These are phyloP conservation scores for Sicyos baderoa DNA, from an alignment of 306 rosid species.

Conservation along the genomic window DNA sequence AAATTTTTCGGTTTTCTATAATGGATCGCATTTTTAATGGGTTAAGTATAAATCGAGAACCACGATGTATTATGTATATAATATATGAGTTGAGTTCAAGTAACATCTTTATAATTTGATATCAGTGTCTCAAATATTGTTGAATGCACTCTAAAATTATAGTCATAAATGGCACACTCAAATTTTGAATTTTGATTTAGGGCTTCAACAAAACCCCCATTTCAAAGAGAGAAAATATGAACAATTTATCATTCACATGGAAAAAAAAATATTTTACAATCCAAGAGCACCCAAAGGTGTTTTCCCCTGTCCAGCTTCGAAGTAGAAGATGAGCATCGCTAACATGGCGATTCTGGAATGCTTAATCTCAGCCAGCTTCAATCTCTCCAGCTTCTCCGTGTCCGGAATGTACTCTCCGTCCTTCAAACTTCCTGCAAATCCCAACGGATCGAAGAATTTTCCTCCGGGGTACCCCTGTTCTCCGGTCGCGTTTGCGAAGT, in stretches of 20 bases:
- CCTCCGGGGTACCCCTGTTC: constrained; percentile 97
- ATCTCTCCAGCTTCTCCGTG: constrained; percentile 66
- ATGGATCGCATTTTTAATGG: too few relatives aligned
- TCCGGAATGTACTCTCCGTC: constrained; percentile 66
- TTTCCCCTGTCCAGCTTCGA: constrained; percentile 98
- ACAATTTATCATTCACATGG: constrained; percentile 4
- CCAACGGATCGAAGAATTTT: constrained; percentile 85
- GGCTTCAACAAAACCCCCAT: neutral
- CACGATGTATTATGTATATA: too few relatives aligned
- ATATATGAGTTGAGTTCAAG: too few relatives aligned
- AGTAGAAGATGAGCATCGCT: constrained; percentile 92
- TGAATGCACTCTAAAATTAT: too few relatives aligned
- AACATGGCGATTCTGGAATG: constrained; percentile 91
- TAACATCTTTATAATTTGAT: too few relatives aligned
- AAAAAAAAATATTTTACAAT: constrained; percentile 48
- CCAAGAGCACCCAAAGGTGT: constrained; percentile 97
- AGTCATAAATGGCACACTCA: too few relatives aligned
- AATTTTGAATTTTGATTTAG: neutral
- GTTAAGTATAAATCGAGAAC: too few relatives aligned
- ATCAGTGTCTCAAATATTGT: too few relatives aligned
- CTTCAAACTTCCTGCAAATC: constrained; percentile 47
- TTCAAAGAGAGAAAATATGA: constrained; percentile 10
- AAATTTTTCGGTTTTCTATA: too few relatives aligned
- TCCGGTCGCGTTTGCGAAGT: constrained; percentile 73
- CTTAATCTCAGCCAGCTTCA: constrained; percentile 87